phyloP scores from a whole-genome alignment of 768 basidiomycete species.

The Collybia mongolica region DNA sequence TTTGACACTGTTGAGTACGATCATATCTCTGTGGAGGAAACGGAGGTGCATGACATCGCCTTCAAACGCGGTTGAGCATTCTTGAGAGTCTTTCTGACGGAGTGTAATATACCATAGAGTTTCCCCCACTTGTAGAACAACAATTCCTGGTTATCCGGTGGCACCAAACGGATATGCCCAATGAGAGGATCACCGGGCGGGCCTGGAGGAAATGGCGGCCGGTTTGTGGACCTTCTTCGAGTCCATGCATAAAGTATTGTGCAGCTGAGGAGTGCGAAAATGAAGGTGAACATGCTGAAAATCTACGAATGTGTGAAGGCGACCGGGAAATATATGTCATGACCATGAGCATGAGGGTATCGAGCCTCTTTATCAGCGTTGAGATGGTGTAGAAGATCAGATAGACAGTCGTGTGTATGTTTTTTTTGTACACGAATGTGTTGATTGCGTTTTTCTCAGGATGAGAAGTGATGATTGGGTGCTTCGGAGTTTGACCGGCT shows the following conservation, averaged over 20 bases:
- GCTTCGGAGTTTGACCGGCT: too few relatives aligned
- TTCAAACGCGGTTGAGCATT: too few relatives aligned
- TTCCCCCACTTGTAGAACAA: conserved; percentile 7
- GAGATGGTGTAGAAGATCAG: too few relatives aligned
- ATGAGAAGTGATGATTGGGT: too few relatives aligned
- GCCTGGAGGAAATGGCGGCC: conserved; percentile 7
- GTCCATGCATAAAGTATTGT: neutral
- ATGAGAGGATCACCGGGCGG: conserved; percentile 8
- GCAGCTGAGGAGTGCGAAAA: neutral
- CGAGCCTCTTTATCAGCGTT: too few relatives aligned
- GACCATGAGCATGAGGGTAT: too few relatives aligned
- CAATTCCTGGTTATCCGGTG: neutral
- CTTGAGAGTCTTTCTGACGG: too few relatives aligned
- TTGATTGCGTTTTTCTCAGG: too few relatives aligned
- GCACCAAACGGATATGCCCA: conserved; percentile 5
- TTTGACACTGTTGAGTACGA: conserved; percentile 32
- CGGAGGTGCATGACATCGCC: conserved; percentile 15
- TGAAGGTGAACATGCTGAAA: neutral
- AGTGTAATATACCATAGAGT: conserved; percentile 5
- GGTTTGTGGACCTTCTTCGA: neutral
- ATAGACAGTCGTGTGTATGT: too few relatives aligned
- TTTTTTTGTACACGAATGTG: too few relatives aligned
- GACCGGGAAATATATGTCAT: too few relatives aligned
- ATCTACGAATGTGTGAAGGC: too few relatives aligned
- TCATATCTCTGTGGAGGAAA: conserved; percentile 15